Evolutionary conservation across 768 basidiomycete genomes (phyloP).

Genomic region (Lyophyllum decastes): DNA sequence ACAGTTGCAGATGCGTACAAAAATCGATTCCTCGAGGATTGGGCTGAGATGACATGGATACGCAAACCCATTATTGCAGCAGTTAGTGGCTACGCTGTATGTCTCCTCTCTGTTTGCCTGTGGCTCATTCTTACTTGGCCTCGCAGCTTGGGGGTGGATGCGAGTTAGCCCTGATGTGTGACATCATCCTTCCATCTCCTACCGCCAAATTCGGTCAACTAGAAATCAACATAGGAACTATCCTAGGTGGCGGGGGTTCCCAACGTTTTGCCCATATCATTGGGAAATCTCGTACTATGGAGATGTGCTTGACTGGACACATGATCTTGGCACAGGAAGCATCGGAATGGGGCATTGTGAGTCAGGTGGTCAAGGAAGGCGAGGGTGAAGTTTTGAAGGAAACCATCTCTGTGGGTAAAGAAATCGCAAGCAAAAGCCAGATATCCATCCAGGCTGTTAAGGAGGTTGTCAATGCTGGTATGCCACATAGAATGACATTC

Average conservation of each 20-base stretch:
- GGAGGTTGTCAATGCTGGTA: constrained; percentile 91
- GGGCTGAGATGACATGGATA: constrained; percentile 71
- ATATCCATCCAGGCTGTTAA: constrained; percentile 87
- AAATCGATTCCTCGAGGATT: constrained; percentile 82
- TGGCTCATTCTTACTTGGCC: background rate
- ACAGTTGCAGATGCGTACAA: constrained; percentile 86
- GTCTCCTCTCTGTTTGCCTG: constrained; percentile 27
- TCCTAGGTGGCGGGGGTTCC: constrained; percentile 93
- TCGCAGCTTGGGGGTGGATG: constrained; percentile 92
- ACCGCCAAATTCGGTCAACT: constrained; percentile 94
- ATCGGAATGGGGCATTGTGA: constrained; percentile 84
- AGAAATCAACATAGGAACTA: constrained; percentile 93
- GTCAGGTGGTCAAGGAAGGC: constrained; percentile 73
- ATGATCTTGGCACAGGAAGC: constrained; percentile 82
- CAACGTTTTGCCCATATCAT: constrained; percentile 85
- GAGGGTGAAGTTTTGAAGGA: constrained; percentile 84
- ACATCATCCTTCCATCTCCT: constrained; percentile 90
- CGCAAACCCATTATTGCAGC: constrained; percentile 96
- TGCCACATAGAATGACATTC: constrained; percentile 11
- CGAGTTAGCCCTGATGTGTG: constrained; percentile 95
- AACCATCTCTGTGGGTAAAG: constrained; percentile 76
- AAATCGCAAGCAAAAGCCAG: constrained; percentile 80
- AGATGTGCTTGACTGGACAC: constrained; percentile 87
- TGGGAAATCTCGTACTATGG: constrained; percentile 95
- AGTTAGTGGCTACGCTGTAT: constrained; percentile 89